Evolutionary conservation across 352 stramenopile genomes (phyloP), one percentile per base, ranked within the genome.

Genomic region (Phytophthora pistaciae): DNA sequence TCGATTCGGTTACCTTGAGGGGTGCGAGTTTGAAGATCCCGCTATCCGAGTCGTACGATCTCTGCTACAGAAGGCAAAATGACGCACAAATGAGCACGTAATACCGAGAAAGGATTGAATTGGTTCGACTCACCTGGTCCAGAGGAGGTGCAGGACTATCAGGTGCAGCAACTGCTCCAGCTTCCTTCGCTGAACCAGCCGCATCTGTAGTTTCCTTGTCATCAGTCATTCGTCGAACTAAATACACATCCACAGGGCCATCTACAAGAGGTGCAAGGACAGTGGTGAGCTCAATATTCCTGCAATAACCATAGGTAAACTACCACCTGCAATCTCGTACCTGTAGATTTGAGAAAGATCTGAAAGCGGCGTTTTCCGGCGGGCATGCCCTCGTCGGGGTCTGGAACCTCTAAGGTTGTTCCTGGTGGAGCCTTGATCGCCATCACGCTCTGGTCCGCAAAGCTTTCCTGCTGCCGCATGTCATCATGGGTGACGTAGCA

Each of bases 341-440:
- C 87, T 79, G 85, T 90, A 40, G 85, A 95, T 66, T 97, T 96
- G n/a, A 99, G 76, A 48, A 96, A 98, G 65, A 99, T 98, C 75
- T 99, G 92, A 78, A 96, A 99, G 42, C 91, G 89, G 55, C 94
- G 81, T 42, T 92, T 91, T 18, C 94, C 94, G 20, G 72, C 74
- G 18, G 86, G 79, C 90, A 98, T 98, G n/a, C 92, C 95, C 78
- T 99, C 91, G 60, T 98, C 94, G 7, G 94, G 95, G 69, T 99
- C 91, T 16, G 95, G 96, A 5, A 99, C 95, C 76, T 99, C 96
- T 44, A 99, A 80, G 46, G 90, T 98, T 54, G 96, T 98, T 46
- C 96, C 96, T 7, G 92, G 80, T 21, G 96, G 96, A 44, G 96
- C 95, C 66, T 96, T 97, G 66, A 99, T 98, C 20, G 94, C 96